Evolutionary conservation across 306 rosid species (phyloP), one percentile per base, ranked within the genome.

Genomic region (Astragalus glycyphyllos): DNA sequence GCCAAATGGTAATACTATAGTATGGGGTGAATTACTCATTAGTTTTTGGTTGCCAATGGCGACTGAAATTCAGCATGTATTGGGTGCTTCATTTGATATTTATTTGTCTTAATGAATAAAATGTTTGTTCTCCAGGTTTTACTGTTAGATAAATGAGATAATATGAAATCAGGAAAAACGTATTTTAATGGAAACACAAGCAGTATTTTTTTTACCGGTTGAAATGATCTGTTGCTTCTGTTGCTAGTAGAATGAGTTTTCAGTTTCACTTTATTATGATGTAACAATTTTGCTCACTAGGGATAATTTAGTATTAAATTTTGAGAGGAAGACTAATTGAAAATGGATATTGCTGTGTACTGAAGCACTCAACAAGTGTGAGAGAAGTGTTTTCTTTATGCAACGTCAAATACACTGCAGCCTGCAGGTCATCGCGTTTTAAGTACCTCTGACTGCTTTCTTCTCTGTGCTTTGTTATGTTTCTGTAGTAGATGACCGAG

Each of bases 21-120:
- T 29, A 29, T 29, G 58, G 23, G 58, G n/a, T 62, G 11, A 31
- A 63, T 11, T 26, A 15, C 14, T 65, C 42, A 42, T 64, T 29
- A 15, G 46, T 55, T 48, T 58, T 32, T 4, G 55, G 42, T 44
- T 26, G 26, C 40, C 58, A 16, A 42, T 56, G 20, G 48, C 54
- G 45, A 56, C 47, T 56, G 65, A 69, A 44, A 71, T 32, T 37
- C 7, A 32, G 51, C 12, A 29, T 74, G 72, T 41, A 26, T 57
- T 63, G 23, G 38, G 69, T 69, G 23, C 58, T 71, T 76, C 44
- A 71, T 64, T 71, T 23, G 12, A 32, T 61, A 15, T 11, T 32
- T 16, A 35, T 44, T 58, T 61, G 17, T 14, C 41, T 54, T 11
- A 8, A 32, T 6, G 10, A 42, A 32, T 65, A 14, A 65, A 32